phyloP scores from a whole-genome alignment of 116 monocot genomes.

The Zostera marina region DNA sequence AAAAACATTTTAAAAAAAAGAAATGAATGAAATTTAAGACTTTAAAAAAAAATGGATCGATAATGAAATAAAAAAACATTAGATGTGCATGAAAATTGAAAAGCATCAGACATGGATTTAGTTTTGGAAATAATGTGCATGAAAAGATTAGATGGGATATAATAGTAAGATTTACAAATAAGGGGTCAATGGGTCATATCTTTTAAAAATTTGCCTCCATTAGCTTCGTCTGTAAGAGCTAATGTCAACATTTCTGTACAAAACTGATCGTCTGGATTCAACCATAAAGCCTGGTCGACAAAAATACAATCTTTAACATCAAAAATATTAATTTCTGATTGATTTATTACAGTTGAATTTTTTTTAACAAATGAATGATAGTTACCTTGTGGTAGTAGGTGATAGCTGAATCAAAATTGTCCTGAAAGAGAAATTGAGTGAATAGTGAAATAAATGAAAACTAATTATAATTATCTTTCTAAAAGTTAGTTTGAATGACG shows the following conservation, averaged over 20 bases:
- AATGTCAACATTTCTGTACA: constrained; percentile 87
- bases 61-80: no score
- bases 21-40: no score
- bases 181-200: no score
- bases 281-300: constrained; percentile 52
- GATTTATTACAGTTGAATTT: no score
- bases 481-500: not conserved
- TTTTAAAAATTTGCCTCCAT: constrained; percentile 1
- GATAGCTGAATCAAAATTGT: constrained; percentile 66
- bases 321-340: not conserved
- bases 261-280: constrained; percentile 75
- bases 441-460: not conserved
- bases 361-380: not conserved
- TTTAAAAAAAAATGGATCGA: no score
- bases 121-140: no score
- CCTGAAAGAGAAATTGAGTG: constrained; percentile 30
- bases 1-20: no score
- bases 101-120: no score
- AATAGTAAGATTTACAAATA: no score
- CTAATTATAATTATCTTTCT: not conserved
- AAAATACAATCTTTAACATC: not conserved
- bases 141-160: no score
- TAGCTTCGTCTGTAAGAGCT: constrained; percentile 42
- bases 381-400: constrained; percentile 87
- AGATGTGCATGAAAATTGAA: no score